Evolutionary conservation across 805 yeast species (phyloP).

Genomic region (Metschnikowia chrysomelidarum): DNA sequence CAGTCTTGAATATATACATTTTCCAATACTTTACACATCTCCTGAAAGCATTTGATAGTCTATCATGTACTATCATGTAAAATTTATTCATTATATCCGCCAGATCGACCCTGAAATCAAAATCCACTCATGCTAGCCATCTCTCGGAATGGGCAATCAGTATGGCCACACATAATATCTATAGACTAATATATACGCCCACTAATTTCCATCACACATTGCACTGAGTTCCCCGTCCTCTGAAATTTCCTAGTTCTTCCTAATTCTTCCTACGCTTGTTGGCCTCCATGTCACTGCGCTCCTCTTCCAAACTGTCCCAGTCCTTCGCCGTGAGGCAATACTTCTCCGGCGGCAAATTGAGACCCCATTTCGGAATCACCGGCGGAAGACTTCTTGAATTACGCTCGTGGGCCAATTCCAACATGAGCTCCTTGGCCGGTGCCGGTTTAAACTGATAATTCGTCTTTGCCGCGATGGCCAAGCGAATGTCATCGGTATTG

Average conservation of each 20-base stretch:
- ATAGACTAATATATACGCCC: too few species aligned
- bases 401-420: constrained; percentile 90
- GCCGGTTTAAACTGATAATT: constrained; percentile 93
- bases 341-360: constrained; percentile 95
- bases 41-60: too few species aligned
- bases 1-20: too few species aligned
- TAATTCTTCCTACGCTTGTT: constrained; percentile 12
- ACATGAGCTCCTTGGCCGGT: constrained; percentile 86
- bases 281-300: constrained; percentile 18
- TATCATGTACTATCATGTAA: too few species aligned
- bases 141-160: too few species aligned
- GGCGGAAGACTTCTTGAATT: constrained; percentile 89
- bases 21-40: too few species aligned
- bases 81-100: too few species aligned
- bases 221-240: neutral
- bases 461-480: constrained; percentile 93
- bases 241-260: too few species aligned
- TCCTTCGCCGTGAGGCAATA: constrained; percentile 86
- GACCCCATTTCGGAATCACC: constrained; percentile 87
- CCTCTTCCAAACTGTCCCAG: constrained; percentile 48
- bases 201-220: neutral
- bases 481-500: constrained; percentile 84
- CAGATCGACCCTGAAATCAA: too few species aligned
- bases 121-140: too few species aligned
- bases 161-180: too few species aligned